Evolutionary conservation across 345 rosid genomes (phyloP).

Genomic region (Geranium brycei): DNA sequence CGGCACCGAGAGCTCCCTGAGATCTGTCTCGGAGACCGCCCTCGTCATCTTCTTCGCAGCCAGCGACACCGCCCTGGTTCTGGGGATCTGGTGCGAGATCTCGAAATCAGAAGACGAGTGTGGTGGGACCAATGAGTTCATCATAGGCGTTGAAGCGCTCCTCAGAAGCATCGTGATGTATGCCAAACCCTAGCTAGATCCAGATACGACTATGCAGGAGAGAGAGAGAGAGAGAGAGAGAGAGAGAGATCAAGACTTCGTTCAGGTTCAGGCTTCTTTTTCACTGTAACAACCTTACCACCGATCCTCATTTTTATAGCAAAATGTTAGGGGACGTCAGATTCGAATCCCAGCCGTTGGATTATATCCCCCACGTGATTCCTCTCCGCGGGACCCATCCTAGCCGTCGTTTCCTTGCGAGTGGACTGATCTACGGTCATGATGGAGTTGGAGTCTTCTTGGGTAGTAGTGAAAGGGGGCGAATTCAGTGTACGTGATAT

Average conservation of each 20-base stretch:
- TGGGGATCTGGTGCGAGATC: conserved; percentile 19
- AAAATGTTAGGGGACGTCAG: neutral
- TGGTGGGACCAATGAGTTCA: conserved; percentile 37
- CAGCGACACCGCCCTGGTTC: conserved; percentile 13
- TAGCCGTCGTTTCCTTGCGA: neutral
- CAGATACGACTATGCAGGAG: too few relatives aligned
- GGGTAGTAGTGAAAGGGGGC: neutral
- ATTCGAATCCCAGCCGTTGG: neutral
- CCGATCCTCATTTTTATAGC: neutral
- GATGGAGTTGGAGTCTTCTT: neutral
- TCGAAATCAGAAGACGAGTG: conserved; percentile 33
- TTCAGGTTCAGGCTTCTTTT: too few relatives aligned
- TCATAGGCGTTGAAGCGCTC: conserved; percentile 64
- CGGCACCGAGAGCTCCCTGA: conserved; percentile 25
- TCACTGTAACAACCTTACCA: too few relatives aligned
- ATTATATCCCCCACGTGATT: neutral
- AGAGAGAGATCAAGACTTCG: too few relatives aligned
- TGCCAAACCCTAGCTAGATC: too few relatives aligned
- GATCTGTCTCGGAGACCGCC: conserved; percentile 51
- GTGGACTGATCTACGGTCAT: neutral
- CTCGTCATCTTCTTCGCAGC: conserved; percentile 23
- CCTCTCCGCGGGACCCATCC: neutral
- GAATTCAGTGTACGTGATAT: too few relatives aligned
- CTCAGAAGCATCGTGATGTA: conserved; percentile 55
- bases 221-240: neutral